Evolutionary conservation across 2,329 filamentous ascomycete genomes (phyloP), one percentile per base, ranked within the genome.

Genomic region (Neofusicoccum cordaticola): DNA sequence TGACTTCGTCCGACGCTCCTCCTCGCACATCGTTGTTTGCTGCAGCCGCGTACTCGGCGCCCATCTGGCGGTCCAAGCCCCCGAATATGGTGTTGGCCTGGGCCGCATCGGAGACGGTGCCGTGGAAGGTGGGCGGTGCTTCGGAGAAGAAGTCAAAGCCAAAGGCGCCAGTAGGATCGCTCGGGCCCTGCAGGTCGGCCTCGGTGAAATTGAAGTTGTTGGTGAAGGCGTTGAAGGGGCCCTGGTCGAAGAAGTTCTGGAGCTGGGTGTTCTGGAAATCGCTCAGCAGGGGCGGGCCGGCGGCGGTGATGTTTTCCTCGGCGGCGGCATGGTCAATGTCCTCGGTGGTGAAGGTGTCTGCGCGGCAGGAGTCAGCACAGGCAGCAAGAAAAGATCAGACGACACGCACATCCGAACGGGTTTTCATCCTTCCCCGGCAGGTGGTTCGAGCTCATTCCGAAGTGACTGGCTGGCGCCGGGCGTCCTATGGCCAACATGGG

Each of bases 361-460:
- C 2, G 9, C 19, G 12, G 39, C 2, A 27, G 39, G n/a, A 9
- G 41, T 62, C 58, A 62, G 58, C 45, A 17, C 45, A 45, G 58
- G 44, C 44, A 41, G 19, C 22, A 50, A 27, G 8, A 31, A 22
- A 41, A 17, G 15, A 42, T 50, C 58, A 51, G 45, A 42, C 58
- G 58, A 62, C 48, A 60, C 56, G 47, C 50, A 63, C 61, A 64
- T 34, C 52, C 63, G 53, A 51, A 64, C 17, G 48, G 44, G 48
- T 60, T 60, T 53, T 64, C 63, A 37, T 64, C 63, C 48, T 64
- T 64, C 31, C 35, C 53, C 15, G 63, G 53, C 52, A 37, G 42
- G 34, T 64, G 63, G 34, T 64, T 35, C 51, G 63, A 64, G 53
- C 63, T 64, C 63, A 64, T 64, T 60, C 63, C 63, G 63, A 64